Evolutionary conservation across 176 grass and related monocot species (phyloP), one percentile per base, ranked within the genome.

Genomic region (Typha latifolia): DNA sequence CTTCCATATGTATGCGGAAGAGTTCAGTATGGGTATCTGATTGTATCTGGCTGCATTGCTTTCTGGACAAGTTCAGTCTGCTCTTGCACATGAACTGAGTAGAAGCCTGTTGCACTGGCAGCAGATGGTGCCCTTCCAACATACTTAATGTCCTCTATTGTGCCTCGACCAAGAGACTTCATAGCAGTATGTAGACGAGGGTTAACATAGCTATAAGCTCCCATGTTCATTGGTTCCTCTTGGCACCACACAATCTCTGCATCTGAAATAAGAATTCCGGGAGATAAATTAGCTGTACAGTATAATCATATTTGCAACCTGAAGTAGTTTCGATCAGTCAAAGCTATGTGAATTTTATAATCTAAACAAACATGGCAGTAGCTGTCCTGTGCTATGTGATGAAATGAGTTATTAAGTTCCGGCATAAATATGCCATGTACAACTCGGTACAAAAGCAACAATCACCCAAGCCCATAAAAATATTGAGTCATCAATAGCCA

Each of bases 161-260:
- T 64, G 2, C 72, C 72, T 31, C 62, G 43, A 49, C 22, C 21
- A 4, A 64, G 47, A 50, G 20, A 2, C 61, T 22, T 74, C 61
- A 74, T 74, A 14, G 72, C 61, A 32, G 72, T 74, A 65, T 51
- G 23, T 19, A 74, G 37, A 14, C 72, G 72, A 51, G 61, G 71
- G 23, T 6, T 37, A 37, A 74, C 49, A 16, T 74, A 74, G 27
- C 9, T 22, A 24, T 74, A 74, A 32, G 72, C 72, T 19, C 72
- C 72, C 72, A 74, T 74, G 72, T 74, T 74, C 72, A 74, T 65
- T 13, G 72, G 72, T 16, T 74, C 62, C 50, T 74, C 72, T 14
- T 74, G 72, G 62, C 72, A 74, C 72, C 72, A 74, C 16, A 64
- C 72, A 8, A 74, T 65, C 59, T 74, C 72, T 12, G 72, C 72